Evolutionary conservation across 2,329 filamentous ascomycete species (phyloP), one percentile per base, ranked within the genome.

Genomic region (Phialophora macrospora): DNA sequence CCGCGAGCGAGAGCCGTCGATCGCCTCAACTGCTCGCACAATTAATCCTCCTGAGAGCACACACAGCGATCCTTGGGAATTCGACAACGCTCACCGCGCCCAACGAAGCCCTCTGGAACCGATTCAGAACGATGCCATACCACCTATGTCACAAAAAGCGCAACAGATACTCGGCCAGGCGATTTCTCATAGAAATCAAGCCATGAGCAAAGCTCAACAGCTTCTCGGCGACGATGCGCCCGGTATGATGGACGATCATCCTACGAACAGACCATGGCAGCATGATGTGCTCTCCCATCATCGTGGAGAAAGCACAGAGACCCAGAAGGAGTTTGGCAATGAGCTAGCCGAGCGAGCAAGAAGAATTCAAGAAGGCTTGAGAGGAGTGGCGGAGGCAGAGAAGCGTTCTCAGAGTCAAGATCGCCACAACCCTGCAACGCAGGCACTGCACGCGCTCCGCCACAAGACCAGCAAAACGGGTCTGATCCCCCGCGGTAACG

Each of bases 51-150:
- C 83, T 0, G 80, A 76, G 46, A 82, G 82, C 71, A 83, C 79
- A 34, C 79, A 81, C 62, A 84, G 83, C 2, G 85, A 85, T 69
- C 82, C 82, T 1, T 85, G 82, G 81, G 83, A 85, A 71, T 75
- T 84, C 32, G 83, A 85, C 60, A 82, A 84, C 44, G 74, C 82
- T 48, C 79, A 81, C 52, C 78, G 79, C 12, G 58, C 55, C 48
- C 67, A 67, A 41, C 61, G 59, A 32, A 68, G 55, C 28, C 58
- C 61, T 14, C 49, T 55, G 2, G 65, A 66, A 11, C 54, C 57
- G 4, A 28, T 56, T 12, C 51, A 65, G 11, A 65, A 70, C 34
- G 70, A 72, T 30, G n/a, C 56, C 1, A 68, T 66, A 11, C 70
- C 74, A 17, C 67, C 66, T 24, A 75, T 78, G 69, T 76, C 75